These are phyloP conservation scores for Ophiostoma perfectum DNA, from an alignment of 2,329 filamentous ascomycete genomes.

Conservation along the genomic window DNA sequence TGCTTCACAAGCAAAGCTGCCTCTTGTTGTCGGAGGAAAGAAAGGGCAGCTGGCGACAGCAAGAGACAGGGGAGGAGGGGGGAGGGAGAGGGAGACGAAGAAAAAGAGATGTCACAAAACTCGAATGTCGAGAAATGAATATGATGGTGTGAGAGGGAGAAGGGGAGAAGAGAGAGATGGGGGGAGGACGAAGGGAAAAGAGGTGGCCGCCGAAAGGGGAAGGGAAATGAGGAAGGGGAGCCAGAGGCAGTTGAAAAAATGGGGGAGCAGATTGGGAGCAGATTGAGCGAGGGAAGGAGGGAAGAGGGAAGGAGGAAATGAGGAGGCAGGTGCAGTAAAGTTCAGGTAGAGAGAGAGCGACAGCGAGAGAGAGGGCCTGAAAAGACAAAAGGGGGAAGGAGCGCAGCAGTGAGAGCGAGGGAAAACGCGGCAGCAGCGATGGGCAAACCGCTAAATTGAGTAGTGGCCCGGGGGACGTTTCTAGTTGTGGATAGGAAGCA, in stretches of 20 bases:
- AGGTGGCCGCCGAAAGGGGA: constrained; percentile 17
- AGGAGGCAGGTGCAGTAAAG: neutral
- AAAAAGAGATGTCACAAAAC: neutral
- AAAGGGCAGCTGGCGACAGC: constrained; percentile 3
- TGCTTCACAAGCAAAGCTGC: no score
- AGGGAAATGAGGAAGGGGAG: constrained; percentile 21
- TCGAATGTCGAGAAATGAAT: constrained; percentile 10
- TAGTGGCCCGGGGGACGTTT: constrained; percentile 8
- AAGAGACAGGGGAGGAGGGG: neutral
- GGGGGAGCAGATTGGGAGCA: neutral
- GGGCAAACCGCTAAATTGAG: constrained; percentile 9
- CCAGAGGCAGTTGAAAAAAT: constrained; percentile 11
- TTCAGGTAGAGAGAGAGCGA: neutral
- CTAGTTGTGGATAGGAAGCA: constrained; percentile 12
- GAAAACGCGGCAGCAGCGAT: constrained; percentile 13
- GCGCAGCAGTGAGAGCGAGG: neutral
- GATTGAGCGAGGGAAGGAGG: neutral
- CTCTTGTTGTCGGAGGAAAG: neutral
- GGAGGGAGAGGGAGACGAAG: constrained; percentile 5
- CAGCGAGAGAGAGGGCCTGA: no score
- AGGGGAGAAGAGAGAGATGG: constrained; percentile 11
- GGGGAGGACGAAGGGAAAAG: constrained; percentile 15
- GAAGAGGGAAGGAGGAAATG: constrained; percentile 1
- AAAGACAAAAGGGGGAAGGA: no score
- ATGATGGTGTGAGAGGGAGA: neutral